phyloP scores from a whole-genome alignment of 139 green algal species.

The Pseudopediastrum boryanum region DNA sequence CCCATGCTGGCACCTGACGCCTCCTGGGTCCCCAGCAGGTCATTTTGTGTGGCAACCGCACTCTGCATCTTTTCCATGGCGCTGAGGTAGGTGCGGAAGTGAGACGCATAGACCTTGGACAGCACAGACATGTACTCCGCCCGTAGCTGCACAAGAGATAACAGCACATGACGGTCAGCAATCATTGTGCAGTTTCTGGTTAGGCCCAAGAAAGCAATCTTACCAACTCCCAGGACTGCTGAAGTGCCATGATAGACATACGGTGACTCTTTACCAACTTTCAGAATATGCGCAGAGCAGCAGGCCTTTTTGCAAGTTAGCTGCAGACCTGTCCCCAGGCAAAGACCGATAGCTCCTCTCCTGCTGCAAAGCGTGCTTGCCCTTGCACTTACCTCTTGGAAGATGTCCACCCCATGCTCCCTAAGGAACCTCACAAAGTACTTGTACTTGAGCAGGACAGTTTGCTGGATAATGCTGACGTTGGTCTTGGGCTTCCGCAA shows the following conservation, averaged over 20 bases:
- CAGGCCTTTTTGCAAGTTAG: neutral
- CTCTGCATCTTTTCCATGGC: constrained; percentile 75
- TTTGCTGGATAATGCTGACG: constrained; percentile 91
- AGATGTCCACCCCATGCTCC: constrained; percentile 72
- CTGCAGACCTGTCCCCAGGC: neutral
- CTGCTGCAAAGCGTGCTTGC: too few relatives aligned
- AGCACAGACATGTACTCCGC: constrained; percentile 83
- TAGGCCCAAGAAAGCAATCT: too few relatives aligned
- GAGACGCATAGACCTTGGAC: constrained; percentile 74
- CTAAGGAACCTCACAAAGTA: constrained; percentile 80
- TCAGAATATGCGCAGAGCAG: neutral
- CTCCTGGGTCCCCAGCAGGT: constrained; percentile 48
- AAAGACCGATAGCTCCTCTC: too few relatives aligned
- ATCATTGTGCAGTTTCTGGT: too few relatives aligned
- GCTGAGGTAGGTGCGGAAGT: constrained; percentile 90
- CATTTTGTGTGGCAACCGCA: constrained; percentile 37
- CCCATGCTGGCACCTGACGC: neutral
- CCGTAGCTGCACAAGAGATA: constrained; percentile 56
- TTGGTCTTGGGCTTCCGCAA: constrained; percentile 95
- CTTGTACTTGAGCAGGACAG: constrained; percentile 87
- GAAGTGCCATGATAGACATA: too few relatives aligned
- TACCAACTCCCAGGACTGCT: too few relatives aligned
- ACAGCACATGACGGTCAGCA: too few relatives aligned
- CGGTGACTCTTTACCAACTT: too few relatives aligned
- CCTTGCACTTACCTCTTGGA: constrained; percentile 63